Percentiles rank a stretch among this genome's conserved stretches.
phyloP scores from a whole-genome alignment of 2,329 filamentous ascomycete species.

The Dothiorella sarmentorum region DNA sequence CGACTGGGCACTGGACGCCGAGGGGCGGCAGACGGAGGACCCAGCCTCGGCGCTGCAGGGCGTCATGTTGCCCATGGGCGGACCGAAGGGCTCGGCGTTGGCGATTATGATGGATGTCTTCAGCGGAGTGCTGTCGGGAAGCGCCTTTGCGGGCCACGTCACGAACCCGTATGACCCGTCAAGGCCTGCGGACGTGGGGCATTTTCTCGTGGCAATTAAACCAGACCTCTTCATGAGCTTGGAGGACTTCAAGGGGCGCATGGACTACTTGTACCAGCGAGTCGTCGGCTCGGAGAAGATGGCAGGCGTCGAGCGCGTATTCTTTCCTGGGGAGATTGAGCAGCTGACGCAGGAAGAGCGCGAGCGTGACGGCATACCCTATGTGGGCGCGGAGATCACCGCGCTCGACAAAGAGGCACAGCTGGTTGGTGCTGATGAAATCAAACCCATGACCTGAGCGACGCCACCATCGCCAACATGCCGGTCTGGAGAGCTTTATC shows the following conservation, averaged over 20 bases:
- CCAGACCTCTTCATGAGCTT: constrained; percentile 70
- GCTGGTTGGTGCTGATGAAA: constrained; percentile 37
- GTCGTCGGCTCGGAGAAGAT: constrained; percentile 53
- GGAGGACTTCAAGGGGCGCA: constrained; percentile 64
- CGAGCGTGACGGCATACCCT: constrained; percentile 47
- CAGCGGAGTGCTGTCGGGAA: constrained; percentile 72
- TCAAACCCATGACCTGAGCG: constrained; percentile 15
- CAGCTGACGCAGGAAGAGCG: constrained; percentile 46
- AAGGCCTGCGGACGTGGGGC: constrained; percentile 66
- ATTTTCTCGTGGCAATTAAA: constrained; percentile 70
- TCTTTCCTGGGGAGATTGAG: constrained; percentile 58
- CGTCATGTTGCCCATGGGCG: constrained; percentile 83
- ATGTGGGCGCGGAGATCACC: constrained; percentile 46
- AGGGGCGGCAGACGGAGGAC: constrained; percentile 68
- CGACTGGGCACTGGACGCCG: constrained; percentile 71
- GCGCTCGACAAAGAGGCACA: constrained; percentile 51
- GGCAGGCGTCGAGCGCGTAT: constrained; percentile 53
- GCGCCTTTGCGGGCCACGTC: constrained; percentile 74
- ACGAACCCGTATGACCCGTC: constrained; percentile 72
- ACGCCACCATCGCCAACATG: too few species aligned
- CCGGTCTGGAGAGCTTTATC: too few species aligned
- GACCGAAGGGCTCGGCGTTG: constrained; percentile 74
- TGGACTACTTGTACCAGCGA: constrained; percentile 57
- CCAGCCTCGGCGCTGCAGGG: constrained; percentile 67
- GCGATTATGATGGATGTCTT: constrained; percentile 89